Conservation (phyloP, 257 asterid species). For the Gentiana straminea region DNA sequence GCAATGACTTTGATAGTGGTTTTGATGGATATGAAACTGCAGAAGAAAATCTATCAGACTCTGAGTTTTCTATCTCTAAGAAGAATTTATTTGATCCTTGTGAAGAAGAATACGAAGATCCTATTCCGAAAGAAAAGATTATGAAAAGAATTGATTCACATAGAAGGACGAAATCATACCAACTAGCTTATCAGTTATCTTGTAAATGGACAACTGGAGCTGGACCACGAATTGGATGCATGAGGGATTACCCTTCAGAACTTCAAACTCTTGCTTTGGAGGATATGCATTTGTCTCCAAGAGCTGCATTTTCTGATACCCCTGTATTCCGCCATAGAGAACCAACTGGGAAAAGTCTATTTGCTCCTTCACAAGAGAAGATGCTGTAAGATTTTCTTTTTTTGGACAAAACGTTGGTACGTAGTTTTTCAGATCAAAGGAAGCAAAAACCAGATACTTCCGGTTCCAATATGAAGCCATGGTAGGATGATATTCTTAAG, state of each 20-base stretch:
- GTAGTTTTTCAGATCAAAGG: no score
- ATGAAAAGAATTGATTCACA: constrained; percentile 57
- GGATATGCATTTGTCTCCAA: constrained; percentile 65
- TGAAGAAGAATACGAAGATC: constrained; percentile 34
- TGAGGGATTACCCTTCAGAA: constrained; percentile 83
- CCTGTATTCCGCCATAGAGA: constrained; percentile 15
- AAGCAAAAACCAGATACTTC: no score
- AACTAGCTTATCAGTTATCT: constrained; percentile 61
- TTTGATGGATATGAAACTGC: constrained; percentile 67
- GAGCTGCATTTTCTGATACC: constrained; percentile 14
- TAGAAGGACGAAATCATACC: constrained; percentile 57
- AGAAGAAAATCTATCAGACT: constrained; percentile 53
- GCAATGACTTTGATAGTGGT: constrained; percentile 19
- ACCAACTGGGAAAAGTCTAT: constrained; percentile 22
- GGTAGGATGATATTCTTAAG: no score
- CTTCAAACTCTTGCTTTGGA: constrained; percentile 62
- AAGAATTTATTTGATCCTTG: constrained; percentile 37
- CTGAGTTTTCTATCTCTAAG: constrained; percentile 48
- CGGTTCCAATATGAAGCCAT: no score
- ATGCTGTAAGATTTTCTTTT: no score
- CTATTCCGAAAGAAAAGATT: constrained; percentile 49
- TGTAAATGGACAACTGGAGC: constrained; percentile 96
- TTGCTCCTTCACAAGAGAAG: constrained; percentile 9
- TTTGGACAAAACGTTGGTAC: no score
- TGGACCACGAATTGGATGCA: constrained; percentile 83